A percentile compares a stretch with the other conserved stretches of the same genome.
phyloP scores from a whole-genome alignment of 495 filamentous ascomycete species.

The Aspergillus nidulans region DNA sequence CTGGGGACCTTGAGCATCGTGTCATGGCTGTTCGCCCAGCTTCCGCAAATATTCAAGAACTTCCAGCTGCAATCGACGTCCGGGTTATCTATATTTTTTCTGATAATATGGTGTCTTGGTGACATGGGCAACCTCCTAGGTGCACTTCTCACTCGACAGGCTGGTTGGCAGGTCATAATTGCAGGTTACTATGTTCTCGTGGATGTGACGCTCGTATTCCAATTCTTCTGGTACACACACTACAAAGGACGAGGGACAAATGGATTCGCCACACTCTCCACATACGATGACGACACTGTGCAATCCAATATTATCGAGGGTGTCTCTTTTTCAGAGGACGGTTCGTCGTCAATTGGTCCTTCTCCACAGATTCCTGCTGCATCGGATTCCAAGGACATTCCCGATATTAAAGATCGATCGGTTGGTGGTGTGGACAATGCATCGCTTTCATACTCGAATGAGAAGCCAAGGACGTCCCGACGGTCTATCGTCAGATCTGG shows the following conservation, averaged over 20 bases:
- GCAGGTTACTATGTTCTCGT: slow-evolving; percentile 67
- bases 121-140: slow-evolving; percentile 67
- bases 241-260: slow-evolving; percentile 36
- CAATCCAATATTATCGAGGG: slow-evolving; percentile 27
- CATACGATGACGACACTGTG: slow-evolving; percentile 20
- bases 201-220: slow-evolving; percentile 56
- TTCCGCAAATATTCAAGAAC: slow-evolving; percentile 73
- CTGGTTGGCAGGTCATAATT: slow-evolving; percentile 65
- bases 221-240: slow-evolving; percentile 67
- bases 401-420: slow-evolving; percentile 23
- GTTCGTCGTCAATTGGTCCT: slow-evolving; percentile 4
- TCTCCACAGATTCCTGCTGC: slow-evolving; percentile 18
- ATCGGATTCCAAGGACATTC: slow-evolving; percentile 29
- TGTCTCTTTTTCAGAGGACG: slow-evolving; percentile 23
- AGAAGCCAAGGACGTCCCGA: slow-evolving; percentile 33
- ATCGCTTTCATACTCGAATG: slow-evolving; percentile 35
- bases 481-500: slow-evolving; percentile 25
- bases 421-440: slow-evolving; percentile 18
- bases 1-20: slow-evolving; percentile 62
- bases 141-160: slow-evolving; percentile 61
- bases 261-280: slow-evolving; percentile 21
- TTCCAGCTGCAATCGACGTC: slow-evolving; percentile 60
- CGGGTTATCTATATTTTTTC: slow-evolving; percentile 64
- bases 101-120: slow-evolving; percentile 66
- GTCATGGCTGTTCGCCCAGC: slow-evolving; percentile 73